Evolutionary conservation across 148 eudicot genomes (phyloP), one percentile per base, ranked within the genome.

Genomic region (Polygonum maritimum): DNA sequence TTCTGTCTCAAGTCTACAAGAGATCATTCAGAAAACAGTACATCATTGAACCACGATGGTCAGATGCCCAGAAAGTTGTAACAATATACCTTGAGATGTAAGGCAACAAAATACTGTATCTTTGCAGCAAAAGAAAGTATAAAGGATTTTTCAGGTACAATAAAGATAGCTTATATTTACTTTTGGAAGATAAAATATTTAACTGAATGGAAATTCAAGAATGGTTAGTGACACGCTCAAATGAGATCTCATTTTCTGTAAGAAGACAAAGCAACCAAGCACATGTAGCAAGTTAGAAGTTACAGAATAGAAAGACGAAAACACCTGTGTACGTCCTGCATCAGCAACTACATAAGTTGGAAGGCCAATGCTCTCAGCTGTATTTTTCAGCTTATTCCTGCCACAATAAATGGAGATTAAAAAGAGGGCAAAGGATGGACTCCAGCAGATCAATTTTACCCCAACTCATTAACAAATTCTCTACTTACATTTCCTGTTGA

Each of bases 281-380:
- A n/a, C 45, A 54, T 26, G 76, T 74, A 38, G 67, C 44, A 49
- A 54, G 44, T 14, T 5, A 67, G 44, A 67, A 63, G 40, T 33
- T 63, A 63, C 3, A n/a, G 35, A 63, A 31, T 63, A 31, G 70
- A 63, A 35, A 67, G 48, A 74, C 10, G 12, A 36, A 54, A 52
- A 52, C 65, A 92, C 98, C 97, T 92, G 97, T 21, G 97, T 94
- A 14, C 98, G 93, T 52, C 98, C 98, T 21, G 98, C 98, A 84
- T 94, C 98, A 75, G 98, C 93, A 84, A 94, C 97, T 40, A 89
- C 90, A 88, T 82, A 94, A 74, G 97, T 92, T 69, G 98, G 98
- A 80, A 94, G 95, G 73, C 97, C 97, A 72, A 90, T 82, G 80
- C 84, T 78, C 77, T 94, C 98, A 74, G 98, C 98, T 71, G 88